Conservation (phyloP, 108 stramenopile genomes). For the Cylindrotheca fusiformis region DNA sequence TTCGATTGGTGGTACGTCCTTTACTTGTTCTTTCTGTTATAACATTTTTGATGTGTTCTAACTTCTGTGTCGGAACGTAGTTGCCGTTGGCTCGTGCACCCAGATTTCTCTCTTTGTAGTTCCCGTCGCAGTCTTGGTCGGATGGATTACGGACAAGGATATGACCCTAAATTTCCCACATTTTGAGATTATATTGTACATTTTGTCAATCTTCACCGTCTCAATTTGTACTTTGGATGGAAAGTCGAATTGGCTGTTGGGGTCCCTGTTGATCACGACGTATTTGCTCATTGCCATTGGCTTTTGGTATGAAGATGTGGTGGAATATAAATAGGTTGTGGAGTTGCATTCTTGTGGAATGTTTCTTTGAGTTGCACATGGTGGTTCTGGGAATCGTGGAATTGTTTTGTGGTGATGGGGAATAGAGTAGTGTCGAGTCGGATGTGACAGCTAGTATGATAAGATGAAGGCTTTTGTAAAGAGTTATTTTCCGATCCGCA, state of each 20-base stretch:
- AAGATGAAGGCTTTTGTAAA: too few species aligned
- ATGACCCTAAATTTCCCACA: constrained; percentile 92
- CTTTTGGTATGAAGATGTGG: constrained; percentile 81
- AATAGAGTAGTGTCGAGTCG: too few species aligned
- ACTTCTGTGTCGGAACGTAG: constrained; percentile 21
- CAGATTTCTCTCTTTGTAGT: constrained; percentile 92
- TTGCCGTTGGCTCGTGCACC: constrained; percentile 85
- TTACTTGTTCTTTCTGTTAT: not conserved
- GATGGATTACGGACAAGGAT: constrained; percentile 71
- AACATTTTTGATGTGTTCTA: constrained; percentile 3
- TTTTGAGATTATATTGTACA: constrained; percentile 79
- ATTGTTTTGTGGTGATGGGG: too few species aligned
- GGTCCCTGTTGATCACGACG: constrained; percentile 79
- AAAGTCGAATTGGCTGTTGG: constrained; percentile 88
- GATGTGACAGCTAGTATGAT: too few species aligned
- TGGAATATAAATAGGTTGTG: too few species aligned
- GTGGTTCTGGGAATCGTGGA: too few species aligned
- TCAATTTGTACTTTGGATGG: constrained; percentile 59
- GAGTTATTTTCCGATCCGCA: too few species aligned
- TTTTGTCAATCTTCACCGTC: constrained; percentile 82
- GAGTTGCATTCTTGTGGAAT: too few species aligned
- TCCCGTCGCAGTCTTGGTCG: constrained; percentile 83
- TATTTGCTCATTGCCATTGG: constrained; percentile 86
- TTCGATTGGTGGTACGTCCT: constrained; percentile 70
- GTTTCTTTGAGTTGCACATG: too few species aligned